These are phyloP conservation scores for Phialophora macrospora DNA, from an alignment of 2,329 filamentous ascomycete genomes.

Conservation along the genomic window DNA sequence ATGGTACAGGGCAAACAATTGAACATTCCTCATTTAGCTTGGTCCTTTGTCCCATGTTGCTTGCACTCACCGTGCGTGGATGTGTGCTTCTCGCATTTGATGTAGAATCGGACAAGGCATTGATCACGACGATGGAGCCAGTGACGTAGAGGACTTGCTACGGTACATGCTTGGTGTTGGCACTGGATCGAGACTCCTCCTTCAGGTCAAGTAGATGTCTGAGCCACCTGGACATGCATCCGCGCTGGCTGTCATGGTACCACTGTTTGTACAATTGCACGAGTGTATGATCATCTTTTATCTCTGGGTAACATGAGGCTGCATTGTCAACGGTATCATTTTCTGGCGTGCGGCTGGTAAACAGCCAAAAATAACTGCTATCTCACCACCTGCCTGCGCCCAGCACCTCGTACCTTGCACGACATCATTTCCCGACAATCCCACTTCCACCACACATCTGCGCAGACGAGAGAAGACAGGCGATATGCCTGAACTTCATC, in stretches of 20 bases:
- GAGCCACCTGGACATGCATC: neutral
- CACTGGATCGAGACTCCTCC: neutral
- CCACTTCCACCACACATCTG: slow-evolving; percentile 4
- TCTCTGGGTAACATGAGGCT: neutral
- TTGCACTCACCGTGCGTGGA: neutral
- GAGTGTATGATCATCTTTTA: neutral
- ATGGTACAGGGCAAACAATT: slow-evolving; percentile 7
- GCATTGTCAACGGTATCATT: neutral
- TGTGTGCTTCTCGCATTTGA: neutral
- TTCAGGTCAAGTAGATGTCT: neutral
- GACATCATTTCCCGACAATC: neutral
- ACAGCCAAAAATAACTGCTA: slow-evolving; percentile 2
- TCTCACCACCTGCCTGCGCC: slow-evolving; percentile 6
- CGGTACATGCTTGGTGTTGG: neutral
- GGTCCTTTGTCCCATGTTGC: neutral
- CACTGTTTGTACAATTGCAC: neutral
- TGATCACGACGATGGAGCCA: neutral
- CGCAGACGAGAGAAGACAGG: slow-evolving; percentile 3
- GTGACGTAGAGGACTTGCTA: slow-evolving; percentile 3
- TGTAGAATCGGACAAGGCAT: neutral
- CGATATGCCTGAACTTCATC: slow-evolving; percentile 51
- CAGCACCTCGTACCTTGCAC: neutral
- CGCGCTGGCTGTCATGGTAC: neutral
- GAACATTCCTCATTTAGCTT: neutral
- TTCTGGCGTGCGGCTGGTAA: slow-evolving; percentile 1